These are phyloP conservation scores for Debaryomyces tyrocola DNA, from an alignment of 805 yeast genomes.

Conservation along the genomic window DNA sequence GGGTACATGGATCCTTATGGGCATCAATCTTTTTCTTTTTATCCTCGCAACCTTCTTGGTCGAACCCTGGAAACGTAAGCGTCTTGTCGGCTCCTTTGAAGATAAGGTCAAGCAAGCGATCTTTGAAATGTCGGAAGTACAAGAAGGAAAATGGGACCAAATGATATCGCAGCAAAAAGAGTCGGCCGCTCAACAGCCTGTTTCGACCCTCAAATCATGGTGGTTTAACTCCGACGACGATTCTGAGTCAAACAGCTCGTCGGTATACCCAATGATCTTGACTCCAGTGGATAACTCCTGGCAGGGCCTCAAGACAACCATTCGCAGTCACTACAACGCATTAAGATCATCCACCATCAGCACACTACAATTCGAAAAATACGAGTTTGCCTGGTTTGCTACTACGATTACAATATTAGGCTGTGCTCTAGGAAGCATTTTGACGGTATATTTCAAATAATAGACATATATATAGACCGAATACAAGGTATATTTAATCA, in stretches of 20 bases:
- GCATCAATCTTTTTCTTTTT: slow-evolving; percentile 75
- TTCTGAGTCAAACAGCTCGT: not conserved
- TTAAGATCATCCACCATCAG: slow-evolving; percentile 12
- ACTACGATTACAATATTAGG: slow-evolving; percentile 13
- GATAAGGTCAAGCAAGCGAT: slow-evolving; percentile 59
- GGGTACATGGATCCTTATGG: slow-evolving; percentile 94
- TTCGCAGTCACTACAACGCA: slow-evolving; percentile 15
- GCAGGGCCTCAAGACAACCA: slow-evolving; percentile 12
- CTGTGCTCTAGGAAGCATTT: slow-evolving; percentile 18
- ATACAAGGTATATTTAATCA: not conserved
- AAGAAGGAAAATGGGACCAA: not conserved
- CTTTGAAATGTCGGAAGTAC: slow-evolving; percentile 7
- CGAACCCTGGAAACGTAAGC: slow-evolving; percentile 91
- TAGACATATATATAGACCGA: slow-evolving; percentile 1
- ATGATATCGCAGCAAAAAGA: not conserved
- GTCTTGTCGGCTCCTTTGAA: slow-evolving; percentile 82
- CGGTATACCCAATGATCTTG: not conserved
- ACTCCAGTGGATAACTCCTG: slow-evolving; percentile 11
- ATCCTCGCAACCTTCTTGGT: slow-evolving; percentile 79
- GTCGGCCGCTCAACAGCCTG: not conserved
- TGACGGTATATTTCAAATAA: slow-evolving; percentile 10
- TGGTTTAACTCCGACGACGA: not conserved
- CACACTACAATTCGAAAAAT: slow-evolving; percentile 19
- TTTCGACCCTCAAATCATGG: not conserved
- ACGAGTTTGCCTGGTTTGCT: slow-evolving; percentile 19